Evolutionary conservation across 1,284 basidiomycete genomes (phyloP), one percentile per base, ranked within the genome.

Genomic region (Moesziomyces parantarcticus): DNA sequence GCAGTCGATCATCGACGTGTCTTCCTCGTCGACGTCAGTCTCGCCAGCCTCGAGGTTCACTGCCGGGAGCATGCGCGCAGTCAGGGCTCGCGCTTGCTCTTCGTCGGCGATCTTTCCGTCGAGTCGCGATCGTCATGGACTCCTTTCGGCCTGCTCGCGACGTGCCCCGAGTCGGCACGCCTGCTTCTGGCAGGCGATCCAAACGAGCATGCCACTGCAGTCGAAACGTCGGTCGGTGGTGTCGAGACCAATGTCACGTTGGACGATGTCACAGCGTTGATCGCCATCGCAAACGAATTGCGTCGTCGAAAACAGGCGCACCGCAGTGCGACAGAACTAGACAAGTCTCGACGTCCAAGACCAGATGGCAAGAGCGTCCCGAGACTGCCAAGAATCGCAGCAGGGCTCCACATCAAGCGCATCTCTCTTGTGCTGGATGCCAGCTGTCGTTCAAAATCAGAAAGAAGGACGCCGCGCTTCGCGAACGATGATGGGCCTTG

Each of bases 141-240:
- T 18, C 81, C 81, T 0, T 81, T 76, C 21, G 81, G 81, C n/a
- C 49, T 82, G 1, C 48, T 78, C n/a, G 41, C 77, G 1, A 25
- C 63, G 18, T 43, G 32, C 4, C 50, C 51, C 14, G 57, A 58
- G 22, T 22, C 45, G 7, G 20, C 61, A 16, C 60, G 58, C 13
- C 46, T 59, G 14, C 75, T 73, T 40, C 65, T 83, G 25, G 44
- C 48, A 0, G 54, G 65, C 20, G 81, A 83, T 48, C 78, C 79
- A 3, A 83, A 83, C 55, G 81, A 83, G 59, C 72, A 81, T 18
- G 69, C 56, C 11, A 44, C 61, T 20, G 50, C 68, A 3, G 40
- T 70, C 45, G 75, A 79, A 42, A 50, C 70, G n/a, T 39, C 58
- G 6, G 21, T 83, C 18, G 74, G 53, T 3, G 57, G 63, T 5